Evolutionary conservation across 208 protist species (phyloP).

Genomic region (Sergeia podlipaevii): DNA sequence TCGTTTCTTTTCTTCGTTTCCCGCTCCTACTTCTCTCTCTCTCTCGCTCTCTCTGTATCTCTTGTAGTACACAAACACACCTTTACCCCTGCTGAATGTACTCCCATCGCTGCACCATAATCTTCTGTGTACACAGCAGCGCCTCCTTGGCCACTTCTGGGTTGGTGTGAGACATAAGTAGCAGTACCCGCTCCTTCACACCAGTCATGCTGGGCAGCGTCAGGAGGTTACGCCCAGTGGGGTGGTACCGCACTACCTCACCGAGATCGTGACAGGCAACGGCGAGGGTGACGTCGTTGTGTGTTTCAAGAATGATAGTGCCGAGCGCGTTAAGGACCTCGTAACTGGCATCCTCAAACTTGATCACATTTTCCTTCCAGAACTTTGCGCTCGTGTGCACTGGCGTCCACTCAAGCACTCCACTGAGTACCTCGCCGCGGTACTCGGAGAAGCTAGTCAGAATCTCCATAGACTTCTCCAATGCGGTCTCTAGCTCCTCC

Average conservation of each 20-base stretch:
- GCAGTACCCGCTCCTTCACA: conserved; percentile 86
- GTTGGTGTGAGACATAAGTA: conserved; percentile 79
- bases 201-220: conserved; percentile 54
- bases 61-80: conserved; percentile 7
- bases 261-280: conserved; percentile 93
- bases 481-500: conserved; percentile 43
- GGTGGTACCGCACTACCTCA: conserved; percentile 91
- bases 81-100: conserved; percentile 64
- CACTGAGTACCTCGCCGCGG: conserved; percentile 85
- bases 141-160: conserved; percentile 86
- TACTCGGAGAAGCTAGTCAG: conserved; percentile 92
- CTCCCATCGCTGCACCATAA: conserved; percentile 93
- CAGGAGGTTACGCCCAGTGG: conserved; percentile 76
- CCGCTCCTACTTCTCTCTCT: not conserved
- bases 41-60: not conserved
- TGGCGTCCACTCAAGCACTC: conserved; percentile 88
- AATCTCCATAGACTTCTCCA: conserved; percentile 88
- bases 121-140: conserved; percentile 90
- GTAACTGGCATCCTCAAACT: conserved; percentile 90
- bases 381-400: conserved; percentile 93
- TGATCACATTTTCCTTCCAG: conserved; percentile 89
- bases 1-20: no score
- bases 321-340: conserved; percentile 86
- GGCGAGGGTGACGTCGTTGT: conserved; percentile 59
- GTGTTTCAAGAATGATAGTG: conserved; percentile 68